Percentiles rank a stretch among this genome's conserved stretches.
Evolutionary conservation across 2,329 filamentous ascomycete species (phyloP).

Genomic region (Colletotrichum sp.): DNA sequence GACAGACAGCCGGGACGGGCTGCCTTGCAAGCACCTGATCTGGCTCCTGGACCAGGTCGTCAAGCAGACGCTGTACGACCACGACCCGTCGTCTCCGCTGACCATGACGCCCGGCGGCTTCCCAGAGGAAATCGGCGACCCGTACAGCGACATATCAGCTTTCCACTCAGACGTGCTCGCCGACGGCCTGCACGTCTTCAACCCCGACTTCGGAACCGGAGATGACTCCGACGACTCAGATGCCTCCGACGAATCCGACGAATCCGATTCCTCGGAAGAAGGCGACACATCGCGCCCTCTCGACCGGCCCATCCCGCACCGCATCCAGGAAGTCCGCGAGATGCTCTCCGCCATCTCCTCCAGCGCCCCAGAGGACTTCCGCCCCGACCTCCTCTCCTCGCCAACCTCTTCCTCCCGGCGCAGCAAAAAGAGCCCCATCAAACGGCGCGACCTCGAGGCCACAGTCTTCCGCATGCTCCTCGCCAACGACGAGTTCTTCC

Average conservation of each 20-base stretch:
- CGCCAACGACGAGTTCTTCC: conserved; percentile 58
- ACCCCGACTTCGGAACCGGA: conserved; percentile 15
- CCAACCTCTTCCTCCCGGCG: conserved; percentile 23
- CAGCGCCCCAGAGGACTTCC: conserved; percentile 42
- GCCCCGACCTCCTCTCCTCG: conserved; percentile 48
- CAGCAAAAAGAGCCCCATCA: conserved; percentile 37
- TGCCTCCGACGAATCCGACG: conserved; percentile 28
- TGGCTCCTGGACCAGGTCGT: conserved; percentile 61
- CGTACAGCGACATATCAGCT: conserved; percentile 53
- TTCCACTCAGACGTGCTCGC: conserved; percentile 58
- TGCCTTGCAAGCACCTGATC: conserved; percentile 55
- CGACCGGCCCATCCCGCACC: conserved; percentile 33
- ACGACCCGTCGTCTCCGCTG: conserved; percentile 40
- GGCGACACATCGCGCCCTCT: background rate
- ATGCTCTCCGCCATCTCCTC: conserved; percentile 49
- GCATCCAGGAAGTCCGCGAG: conserved; percentile 55
- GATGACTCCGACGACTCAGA: conserved; percentile 29
- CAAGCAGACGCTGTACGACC: conserved; percentile 49
- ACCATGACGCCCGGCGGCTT: conserved; percentile 48
- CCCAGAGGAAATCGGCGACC: conserved; percentile 51
- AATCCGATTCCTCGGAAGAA: conserved; percentile 25
- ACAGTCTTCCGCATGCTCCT: conserved; percentile 60
- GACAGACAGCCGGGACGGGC: conserved; percentile 18
- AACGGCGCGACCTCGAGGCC: conserved; percentile 51
- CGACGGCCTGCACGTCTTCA: conserved; percentile 50